Evolutionary conservation across 225 moss, liverwort and hornwort genomes (phyloP), one percentile per base, ranked within the genome.

Genomic region (Pseudoscleropodium purum): DNA sequence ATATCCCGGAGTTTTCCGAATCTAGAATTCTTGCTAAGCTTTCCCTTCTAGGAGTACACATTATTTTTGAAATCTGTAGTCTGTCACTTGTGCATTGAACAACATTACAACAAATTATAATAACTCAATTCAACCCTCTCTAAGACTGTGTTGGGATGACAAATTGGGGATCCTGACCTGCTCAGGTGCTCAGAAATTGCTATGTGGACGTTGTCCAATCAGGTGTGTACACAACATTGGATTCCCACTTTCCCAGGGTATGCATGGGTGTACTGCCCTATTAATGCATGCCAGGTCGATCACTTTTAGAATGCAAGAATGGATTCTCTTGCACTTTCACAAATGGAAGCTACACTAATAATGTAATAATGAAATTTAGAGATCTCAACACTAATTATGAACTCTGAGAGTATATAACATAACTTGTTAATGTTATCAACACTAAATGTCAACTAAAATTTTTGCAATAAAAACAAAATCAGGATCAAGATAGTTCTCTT

Each of bases 401-500:
- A 34, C 20, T 51, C 2, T 51, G 13, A 20, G 2, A 21, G 0
- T 33, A 33, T 0, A 31, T 47, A 20, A 5, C 13, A 51, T 33
- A 27, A 49, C 5, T 0, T 51, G 2, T 1, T 34, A 47, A 33
- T 34, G 19, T 34, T 5, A 33, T 5, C 20, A 51, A 20, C 1
- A 1, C 69, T 69, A 13, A 41, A 39, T 41, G 26, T 5, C 8
- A 72, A 72, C 15, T 5, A 70, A 39, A 25, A 7, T 26, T 15
- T 72, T 4, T 11, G 0, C 8, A 5, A 7, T 8, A 41, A 41
- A 72, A 26, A 72, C 3, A 8, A 15, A 72, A 41, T 26, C 5
- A 26, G 26, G 3, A 41, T 5, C 2, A 0, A 14, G 27, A 27
- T 27, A 27, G 1, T 43, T 25, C 2, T 3, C 5, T 9, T 41